Percentiles rank a stretch among this genome's conserved stretches.
Conservation (phyloP, 306 rosid genomes). For the Citrullus amarus region DNA sequence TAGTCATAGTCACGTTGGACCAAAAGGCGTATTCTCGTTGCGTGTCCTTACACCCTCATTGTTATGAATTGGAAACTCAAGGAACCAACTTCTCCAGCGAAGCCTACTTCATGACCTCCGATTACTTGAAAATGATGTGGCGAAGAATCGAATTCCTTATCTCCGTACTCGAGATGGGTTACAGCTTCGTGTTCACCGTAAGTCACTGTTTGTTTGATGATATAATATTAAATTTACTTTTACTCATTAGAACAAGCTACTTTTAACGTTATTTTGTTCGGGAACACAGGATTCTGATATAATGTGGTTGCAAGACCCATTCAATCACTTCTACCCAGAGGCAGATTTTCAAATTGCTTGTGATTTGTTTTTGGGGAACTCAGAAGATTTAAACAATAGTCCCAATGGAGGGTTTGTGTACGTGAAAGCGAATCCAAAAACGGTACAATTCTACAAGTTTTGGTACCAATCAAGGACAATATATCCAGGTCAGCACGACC, state of each 20-base stretch:
- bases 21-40: conserved; percentile 57
- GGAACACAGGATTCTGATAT: conserved; percentile 54
- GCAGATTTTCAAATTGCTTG: conserved; percentile 81
- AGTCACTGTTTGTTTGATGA: too few relatives aligned
- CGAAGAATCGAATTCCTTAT: conserved; percentile 46
- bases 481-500: conserved; percentile 43
- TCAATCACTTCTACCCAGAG: conserved; percentile 30
- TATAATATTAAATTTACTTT: too few relatives aligned
- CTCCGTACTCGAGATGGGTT: conserved; percentile 50
- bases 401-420: conserved; percentile 82
- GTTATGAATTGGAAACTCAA: conserved; percentile 31
- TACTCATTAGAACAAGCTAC: too few relatives aligned
- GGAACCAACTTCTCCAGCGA: conserved; percentile 50
- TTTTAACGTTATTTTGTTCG: too few relatives aligned
- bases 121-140: conserved; percentile 87
- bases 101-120: conserved; percentile 53
- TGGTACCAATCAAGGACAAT: conserved; percentile 44
- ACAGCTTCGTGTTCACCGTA: conserved; percentile 82
- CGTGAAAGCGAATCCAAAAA: conserved; percentile 40
- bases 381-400: conserved; percentile 20
- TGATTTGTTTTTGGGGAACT: conserved; percentile 34
- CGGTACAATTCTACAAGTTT: conserved; percentile 50
- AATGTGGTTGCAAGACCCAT: conserved; percentile 86
- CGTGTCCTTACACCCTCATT: conserved; percentile 45
- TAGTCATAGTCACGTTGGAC: conserved; percentile 62